Evolutionary conservation across 169 alveolate species (phyloP), one percentile per base, ranked within the genome.

Genomic region (Eimeria falciformis): DNA sequence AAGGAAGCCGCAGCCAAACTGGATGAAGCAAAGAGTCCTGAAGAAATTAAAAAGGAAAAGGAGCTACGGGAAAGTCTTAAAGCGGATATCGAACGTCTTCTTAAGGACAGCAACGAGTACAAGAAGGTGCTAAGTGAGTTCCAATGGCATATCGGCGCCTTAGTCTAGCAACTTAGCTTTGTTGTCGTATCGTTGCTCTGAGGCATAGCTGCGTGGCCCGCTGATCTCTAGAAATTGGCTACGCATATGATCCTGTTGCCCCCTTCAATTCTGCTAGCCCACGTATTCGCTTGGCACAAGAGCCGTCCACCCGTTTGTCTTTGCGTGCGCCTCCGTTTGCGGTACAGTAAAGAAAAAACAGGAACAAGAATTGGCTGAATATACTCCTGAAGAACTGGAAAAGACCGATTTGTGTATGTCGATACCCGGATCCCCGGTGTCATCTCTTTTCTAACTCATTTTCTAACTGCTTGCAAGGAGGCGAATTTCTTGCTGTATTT

Each of bases 331-430:
- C 46, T 3, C 4, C 40, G 53, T 14, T 33, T 23, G 17, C 11
- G 27, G 14, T 45, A 3, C 75, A 79, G 89, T 79, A 18, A 79
- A 33, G 56, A 79, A 79, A 55, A 11, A 50, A 7, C 89, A 79
- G 75, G 89, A 79, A 23, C 58, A 79, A 73, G 89, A 79, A 40
- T 69, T 33, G 9, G 75, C 75, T 2, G 89, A 45, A 45, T 79
- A 17, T 33, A 53, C 89, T 7, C 89, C 89, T 0, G 37, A 79
- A 27, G 75, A 79, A 55, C 89, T 79, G 23, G 89, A 79, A 23
- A 73, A 79, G 37, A 79, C 89, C 5, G 89, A 47, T n/a, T 55
- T 79, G 23, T 79, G 89, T 79, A 79, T n/a, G 89, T 79, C 1
- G 0, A 11, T 23, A 17, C 0, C n/a, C 56, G 23, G 46, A 12